A percentile compares a stretch with the other conserved stretches of the same genome.
phyloP scores from a whole-genome alignment of 306 rosid species.

The Sechiopsis laciniata region DNA sequence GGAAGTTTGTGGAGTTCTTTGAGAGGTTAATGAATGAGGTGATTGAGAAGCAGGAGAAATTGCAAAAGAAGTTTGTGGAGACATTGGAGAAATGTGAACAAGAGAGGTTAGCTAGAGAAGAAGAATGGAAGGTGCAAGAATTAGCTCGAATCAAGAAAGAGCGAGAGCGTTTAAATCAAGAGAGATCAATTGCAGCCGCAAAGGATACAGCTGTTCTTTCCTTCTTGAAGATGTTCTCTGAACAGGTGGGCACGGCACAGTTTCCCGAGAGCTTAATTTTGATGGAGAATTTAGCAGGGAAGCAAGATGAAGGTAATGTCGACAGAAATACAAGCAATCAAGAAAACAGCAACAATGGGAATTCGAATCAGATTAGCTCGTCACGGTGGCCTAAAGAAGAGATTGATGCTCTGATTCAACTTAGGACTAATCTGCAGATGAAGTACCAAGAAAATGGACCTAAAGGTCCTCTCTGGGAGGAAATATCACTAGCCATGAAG shows the following conservation, averaged over 20 bases:
- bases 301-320: conserved; percentile 32
- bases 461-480: conserved; percentile 78
- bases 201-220: conserved; percentile 71
- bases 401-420: conserved; percentile 63
- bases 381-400: conserved; percentile 82
- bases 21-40: conserved; percentile 61
- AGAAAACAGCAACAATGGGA: conserved; percentile 34
- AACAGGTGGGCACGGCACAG: conserved; percentile 30
- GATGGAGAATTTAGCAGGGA: conserved; percentile 20
- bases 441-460: conserved; percentile 48
- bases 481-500: conserved; percentile 56
- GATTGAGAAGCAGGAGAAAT: conserved; percentile 55
- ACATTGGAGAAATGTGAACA: conserved; percentile 55
- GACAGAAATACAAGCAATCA: conserved; percentile 29
- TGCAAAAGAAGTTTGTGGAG: conserved; percentile 62
- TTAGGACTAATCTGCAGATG: conserved; percentile 50
- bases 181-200: conserved; percentile 62
- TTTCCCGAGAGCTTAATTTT: conserved; percentile 17
- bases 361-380: conserved; percentile 35
- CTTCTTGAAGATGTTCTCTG: conserved; percentile 46
- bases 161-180: conserved; percentile 54
- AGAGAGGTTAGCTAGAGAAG: conserved; percentile 62
- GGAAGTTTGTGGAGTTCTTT: conserved; percentile 41
- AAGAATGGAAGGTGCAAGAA: conserved; percentile 68
- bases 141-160: conserved; percentile 51